Percentiles rank a stretch among this genome's conserved stretches.
These are phyloP conservation scores for Aspergillus niger DNA, from an alignment of 2,329 filamentous ascomycete species.

Conservation along the genomic window DNA sequence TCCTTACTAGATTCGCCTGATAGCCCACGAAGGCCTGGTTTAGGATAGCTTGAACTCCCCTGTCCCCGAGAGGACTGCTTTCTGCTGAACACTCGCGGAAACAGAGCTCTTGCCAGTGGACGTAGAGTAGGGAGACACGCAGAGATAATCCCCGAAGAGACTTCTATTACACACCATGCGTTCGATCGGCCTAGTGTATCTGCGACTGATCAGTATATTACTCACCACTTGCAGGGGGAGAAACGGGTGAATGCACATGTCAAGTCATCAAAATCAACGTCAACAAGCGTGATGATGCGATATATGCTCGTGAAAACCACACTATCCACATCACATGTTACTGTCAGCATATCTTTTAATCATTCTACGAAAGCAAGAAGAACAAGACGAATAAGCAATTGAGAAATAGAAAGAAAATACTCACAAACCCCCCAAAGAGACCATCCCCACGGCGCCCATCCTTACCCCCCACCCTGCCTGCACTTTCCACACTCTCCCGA, in stretches of 20 bases:
- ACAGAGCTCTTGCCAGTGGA: constrained; percentile 11
- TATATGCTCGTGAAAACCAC: constrained; percentile 54
- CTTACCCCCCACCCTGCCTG: too few species aligned
- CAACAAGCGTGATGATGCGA: constrained; percentile 52
- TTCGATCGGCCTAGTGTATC: constrained; percentile 48
- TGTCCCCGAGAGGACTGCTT: background rate
- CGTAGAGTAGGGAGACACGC: constrained; percentile 26
- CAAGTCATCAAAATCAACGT: constrained; percentile 44
- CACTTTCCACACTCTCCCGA: too few species aligned
- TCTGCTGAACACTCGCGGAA: background rate
- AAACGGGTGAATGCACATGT: constrained; percentile 34
- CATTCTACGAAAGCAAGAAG: too few species aligned
- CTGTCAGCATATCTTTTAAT: too few species aligned
- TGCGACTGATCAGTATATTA: background rate
- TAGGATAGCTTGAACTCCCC: too few species aligned
- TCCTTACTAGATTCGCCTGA: background rate
- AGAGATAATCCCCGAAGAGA: constrained; percentile 38
- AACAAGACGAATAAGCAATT: too few species aligned
- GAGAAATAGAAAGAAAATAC: background rate
- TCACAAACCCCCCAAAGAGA: too few species aligned
- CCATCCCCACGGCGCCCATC: too few species aligned
- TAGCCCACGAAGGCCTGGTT: background rate
- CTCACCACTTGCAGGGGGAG: too few species aligned
- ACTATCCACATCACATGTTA: constrained; percentile 13
- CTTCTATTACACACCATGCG: constrained; percentile 54